These are phyloP conservation scores for Juglanconis sp. DNA, from an alignment of 2,329 filamentous ascomycete species.

Conservation along the genomic window DNA sequence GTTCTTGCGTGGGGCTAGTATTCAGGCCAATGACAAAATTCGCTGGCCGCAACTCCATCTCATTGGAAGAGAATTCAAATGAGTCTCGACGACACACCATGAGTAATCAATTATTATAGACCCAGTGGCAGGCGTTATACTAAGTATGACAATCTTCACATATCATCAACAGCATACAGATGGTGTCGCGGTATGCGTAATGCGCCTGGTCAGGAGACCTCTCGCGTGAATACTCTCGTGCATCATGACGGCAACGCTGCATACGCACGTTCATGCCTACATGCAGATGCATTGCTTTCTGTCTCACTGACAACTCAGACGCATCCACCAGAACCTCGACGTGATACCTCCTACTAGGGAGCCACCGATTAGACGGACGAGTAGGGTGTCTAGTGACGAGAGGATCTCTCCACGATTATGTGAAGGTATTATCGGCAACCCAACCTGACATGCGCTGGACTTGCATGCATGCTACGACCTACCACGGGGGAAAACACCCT, in stretches of 20 bases:
- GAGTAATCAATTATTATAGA: conserved; percentile 1
- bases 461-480: neutral
- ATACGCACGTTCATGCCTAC: neutral
- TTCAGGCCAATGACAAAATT: conserved; percentile 23
- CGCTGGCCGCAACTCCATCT: neutral
- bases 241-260: neutral
- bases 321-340: conserved; percentile 11
- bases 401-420: no score
- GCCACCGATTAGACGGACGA: no score
- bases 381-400: no score
- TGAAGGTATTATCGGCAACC: neutral
- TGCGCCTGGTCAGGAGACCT: neutral
- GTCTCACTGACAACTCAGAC: conserved; percentile 15
- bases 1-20: neutral
- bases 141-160: neutral
- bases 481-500: neutral
- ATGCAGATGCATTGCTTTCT: neutral
- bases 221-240: neutral
- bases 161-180: no score
- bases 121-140: neutral
- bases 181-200: neutral
- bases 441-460: neutral
- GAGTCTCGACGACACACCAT: neutral
- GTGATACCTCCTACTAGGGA: neutral
- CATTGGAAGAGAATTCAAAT: conserved; percentile 22